Evolutionary conservation across 2,329 filamentous ascomycete species (phyloP).

Genomic region (Hypoxylon sp.): DNA sequence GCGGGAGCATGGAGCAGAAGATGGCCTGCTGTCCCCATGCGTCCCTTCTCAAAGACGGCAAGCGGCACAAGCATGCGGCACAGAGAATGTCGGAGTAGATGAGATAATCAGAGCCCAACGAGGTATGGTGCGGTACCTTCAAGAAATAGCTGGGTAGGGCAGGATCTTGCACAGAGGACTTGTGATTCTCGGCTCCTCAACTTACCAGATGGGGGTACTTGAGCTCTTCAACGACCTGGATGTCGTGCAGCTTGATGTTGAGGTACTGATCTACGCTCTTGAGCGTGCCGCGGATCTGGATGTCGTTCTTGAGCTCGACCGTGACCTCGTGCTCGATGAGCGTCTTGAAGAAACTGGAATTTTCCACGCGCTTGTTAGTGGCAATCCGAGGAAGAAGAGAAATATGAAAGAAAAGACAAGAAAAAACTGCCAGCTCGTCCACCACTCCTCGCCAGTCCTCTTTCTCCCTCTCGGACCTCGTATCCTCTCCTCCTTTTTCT

Average conservation of each 20-base stretch:
- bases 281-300: constrained; percentile 91
- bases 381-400: too few relatives aligned
- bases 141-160: background rate
- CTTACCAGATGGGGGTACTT: constrained; percentile 91
- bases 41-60: background rate
- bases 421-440: too few relatives aligned
- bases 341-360: constrained; percentile 91
- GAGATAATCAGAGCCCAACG: background rate
- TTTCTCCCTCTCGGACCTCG: background rate
- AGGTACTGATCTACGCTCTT: constrained; percentile 99
- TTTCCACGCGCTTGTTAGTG: background rate
- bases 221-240: constrained; percentile 88
- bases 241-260: constrained; percentile 98
- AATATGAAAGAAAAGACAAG: too few relatives aligned
- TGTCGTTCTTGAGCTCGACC: constrained; percentile 99
- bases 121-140: background rate
- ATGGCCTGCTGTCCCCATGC: background rate
- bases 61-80: constrained; percentile 6
- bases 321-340: constrained; percentile 97
- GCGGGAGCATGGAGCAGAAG: background rate
- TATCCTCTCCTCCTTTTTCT: too few relatives aligned
- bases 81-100: background rate
- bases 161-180: background rate
- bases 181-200: constrained; percentile 6
- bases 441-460: background rate